A percentile compares a stretch with the other conserved stretches of the same genome.
phyloP scores from a whole-genome alignment of 2,329 filamentous ascomycete species.

The Drechmeria coniospora region DNA sequence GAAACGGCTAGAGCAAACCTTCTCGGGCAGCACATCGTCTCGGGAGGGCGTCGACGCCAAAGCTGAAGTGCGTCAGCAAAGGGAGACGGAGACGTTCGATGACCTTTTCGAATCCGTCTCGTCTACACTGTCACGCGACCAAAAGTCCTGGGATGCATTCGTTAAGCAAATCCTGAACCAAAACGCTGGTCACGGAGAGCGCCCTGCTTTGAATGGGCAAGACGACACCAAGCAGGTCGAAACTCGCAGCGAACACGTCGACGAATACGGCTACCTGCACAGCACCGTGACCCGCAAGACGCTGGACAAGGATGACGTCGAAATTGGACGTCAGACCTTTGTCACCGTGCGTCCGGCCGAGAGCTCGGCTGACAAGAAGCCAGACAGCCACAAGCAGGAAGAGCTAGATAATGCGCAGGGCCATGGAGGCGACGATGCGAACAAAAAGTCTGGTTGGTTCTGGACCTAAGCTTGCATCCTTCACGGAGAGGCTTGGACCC shows the following conservation, averaged over 20 bases:
- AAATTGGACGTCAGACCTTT: constrained; percentile 22
- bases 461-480: constrained; percentile 27
- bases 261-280: constrained; percentile 26
- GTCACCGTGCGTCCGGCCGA: constrained; percentile 15
- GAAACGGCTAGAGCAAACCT: constrained; percentile 4
- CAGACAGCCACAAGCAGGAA: constrained; percentile 6
- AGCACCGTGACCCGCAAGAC: constrained; percentile 24
- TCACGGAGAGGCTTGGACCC: no score
- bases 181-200: constrained; percentile 3
- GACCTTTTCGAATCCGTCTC: constrained; percentile 25
- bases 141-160: constrained; percentile 25
- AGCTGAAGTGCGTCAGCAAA: constrained; percentile 1
- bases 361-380: constrained; percentile 5
- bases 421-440: constrained; percentile 1
- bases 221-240: constrained; percentile 17
- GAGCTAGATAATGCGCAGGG: background rate
- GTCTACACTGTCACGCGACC: constrained; percentile 20
- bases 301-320: constrained; percentile 24
- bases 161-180: constrained; percentile 18
- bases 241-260: constrained; percentile 25
- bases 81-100: constrained; percentile 19
- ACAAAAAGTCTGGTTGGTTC: constrained; percentile 22
- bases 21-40: no score
- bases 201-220: constrained; percentile 4
- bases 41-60: background rate